phyloP scores from a whole-genome alignment of 495 filamentous ascomycete genomes.

The Trypethelium eluteriae region DNA sequence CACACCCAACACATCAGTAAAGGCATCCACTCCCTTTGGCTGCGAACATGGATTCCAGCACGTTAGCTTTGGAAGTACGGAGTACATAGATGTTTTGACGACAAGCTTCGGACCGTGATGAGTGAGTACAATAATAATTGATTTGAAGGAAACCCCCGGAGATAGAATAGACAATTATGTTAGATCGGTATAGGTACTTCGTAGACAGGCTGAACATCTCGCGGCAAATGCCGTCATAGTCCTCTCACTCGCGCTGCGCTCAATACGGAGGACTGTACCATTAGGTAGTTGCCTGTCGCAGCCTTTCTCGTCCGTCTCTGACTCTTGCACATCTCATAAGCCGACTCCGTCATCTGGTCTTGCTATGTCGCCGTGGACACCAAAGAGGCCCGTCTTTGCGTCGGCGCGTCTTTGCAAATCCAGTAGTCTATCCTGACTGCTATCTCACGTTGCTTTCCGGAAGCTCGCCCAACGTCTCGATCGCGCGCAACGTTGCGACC shows the following conservation, averaged over 20 bases:
- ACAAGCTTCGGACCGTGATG: too few relatives aligned
- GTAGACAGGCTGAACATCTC: not conserved
- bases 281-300: not conserved
- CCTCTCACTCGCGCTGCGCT: not conserved
- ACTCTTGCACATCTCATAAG: not conserved
- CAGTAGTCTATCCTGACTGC: not conserved
- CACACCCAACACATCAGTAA: too few relatives aligned
- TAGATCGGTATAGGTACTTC: too few relatives aligned
- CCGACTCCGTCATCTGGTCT: not conserved
- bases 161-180: too few relatives aligned
- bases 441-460: not conserved
- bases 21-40: too few relatives aligned
- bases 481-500: not conserved
- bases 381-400: not conserved
- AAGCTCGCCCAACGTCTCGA: not conserved
- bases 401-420: not conserved
- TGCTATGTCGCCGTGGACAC: not conserved
- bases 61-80: too few relatives aligned
- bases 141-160: too few relatives aligned
- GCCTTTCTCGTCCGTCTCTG: not conserved
- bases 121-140: too few relatives aligned
- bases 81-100: too few relatives aligned
- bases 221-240: constrained; percentile 4
- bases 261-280: not conserved
- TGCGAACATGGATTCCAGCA: too few relatives aligned